Conservation (phyloP, 2,329 filamentous ascomycete genomes). For the Calcarisporium arbuscula region DNA sequence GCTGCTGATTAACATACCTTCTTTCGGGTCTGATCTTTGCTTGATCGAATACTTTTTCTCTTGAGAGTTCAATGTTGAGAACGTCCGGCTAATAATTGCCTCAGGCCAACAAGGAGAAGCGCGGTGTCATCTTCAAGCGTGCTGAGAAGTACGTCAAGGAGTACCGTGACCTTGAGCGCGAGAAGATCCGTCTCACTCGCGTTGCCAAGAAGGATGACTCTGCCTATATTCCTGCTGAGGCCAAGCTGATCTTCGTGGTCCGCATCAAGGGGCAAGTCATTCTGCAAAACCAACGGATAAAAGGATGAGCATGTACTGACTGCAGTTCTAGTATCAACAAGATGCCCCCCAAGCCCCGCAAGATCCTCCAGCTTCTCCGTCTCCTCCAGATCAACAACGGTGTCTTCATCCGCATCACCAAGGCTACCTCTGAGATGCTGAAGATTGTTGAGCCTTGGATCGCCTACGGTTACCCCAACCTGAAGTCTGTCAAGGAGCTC, state of each 20-base stretch:
- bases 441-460: constrained; percentile 99
- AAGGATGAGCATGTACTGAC: no score
- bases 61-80: constrained; percentile 11
- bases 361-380: constrained; percentile 98
- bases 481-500: constrained; percentile 98
- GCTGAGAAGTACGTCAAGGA: constrained; percentile 99
- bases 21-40: constrained; percentile 91
- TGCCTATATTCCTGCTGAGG: constrained; percentile 91
- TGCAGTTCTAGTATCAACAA: constrained; percentile 84
- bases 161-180: constrained; percentile 96
- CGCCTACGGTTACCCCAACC: constrained; percentile 98
- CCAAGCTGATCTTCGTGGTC: constrained; percentile 95
- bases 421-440: constrained; percentile 95
- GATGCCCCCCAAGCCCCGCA: constrained; percentile 99
- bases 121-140: constrained; percentile 98
- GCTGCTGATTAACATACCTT: constrained; percentile 97
- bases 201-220: constrained; percentile 86
- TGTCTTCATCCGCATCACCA: constrained; percentile 95
- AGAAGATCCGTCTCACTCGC: constrained; percentile 92
- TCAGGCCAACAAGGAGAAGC: constrained; percentile 98
- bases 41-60: constrained; percentile 20
- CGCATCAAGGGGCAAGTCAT: constrained; percentile 87
- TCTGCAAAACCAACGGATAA: no score
- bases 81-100: constrained; percentile 29
- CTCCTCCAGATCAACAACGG: constrained; percentile 99